These are phyloP conservation scores for Gautieria morchelliformis DNA, from an alignment of 768 basidiomycete genomes.

Conservation along the genomic window DNA sequence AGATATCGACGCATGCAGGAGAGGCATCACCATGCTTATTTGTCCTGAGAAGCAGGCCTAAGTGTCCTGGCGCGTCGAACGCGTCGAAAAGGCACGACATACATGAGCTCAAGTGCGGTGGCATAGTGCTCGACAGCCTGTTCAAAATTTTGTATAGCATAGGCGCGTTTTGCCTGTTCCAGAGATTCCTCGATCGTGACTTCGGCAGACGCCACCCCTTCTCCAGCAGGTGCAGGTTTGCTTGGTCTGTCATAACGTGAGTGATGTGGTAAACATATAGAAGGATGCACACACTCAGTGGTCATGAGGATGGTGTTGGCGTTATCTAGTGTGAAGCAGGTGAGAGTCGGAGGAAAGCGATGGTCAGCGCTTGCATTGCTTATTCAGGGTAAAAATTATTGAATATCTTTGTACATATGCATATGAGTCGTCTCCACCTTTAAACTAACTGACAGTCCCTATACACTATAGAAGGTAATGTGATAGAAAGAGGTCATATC, in stretches of 20 bases:
- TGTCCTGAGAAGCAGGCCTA: constrained; percentile 37
- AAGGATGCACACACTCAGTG: background rate
- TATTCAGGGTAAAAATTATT: background rate
- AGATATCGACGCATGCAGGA: constrained; percentile 77
- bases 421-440: background rate
- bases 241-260: background rate
- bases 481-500: background rate
- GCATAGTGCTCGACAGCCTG: constrained; percentile 80
- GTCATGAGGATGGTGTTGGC: background rate
- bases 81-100: constrained; percentile 30
- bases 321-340: background rate
- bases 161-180: constrained; percentile 80
- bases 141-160: constrained; percentile 79
- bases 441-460: background rate
- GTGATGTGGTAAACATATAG: background rate
- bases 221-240: background rate
- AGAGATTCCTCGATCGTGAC: constrained; percentile 44
- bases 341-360: background rate
- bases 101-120: constrained; percentile 76
- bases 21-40: constrained; percentile 69
- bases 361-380: background rate
- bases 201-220: background rate
- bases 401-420: background rate
- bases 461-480: background rate
- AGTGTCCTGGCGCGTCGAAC: constrained; percentile 3